These are phyloP conservation scores for Hypoxylon fragiforme DNA, from an alignment of 495 filamentous ascomycete species.

Conservation along the genomic window DNA sequence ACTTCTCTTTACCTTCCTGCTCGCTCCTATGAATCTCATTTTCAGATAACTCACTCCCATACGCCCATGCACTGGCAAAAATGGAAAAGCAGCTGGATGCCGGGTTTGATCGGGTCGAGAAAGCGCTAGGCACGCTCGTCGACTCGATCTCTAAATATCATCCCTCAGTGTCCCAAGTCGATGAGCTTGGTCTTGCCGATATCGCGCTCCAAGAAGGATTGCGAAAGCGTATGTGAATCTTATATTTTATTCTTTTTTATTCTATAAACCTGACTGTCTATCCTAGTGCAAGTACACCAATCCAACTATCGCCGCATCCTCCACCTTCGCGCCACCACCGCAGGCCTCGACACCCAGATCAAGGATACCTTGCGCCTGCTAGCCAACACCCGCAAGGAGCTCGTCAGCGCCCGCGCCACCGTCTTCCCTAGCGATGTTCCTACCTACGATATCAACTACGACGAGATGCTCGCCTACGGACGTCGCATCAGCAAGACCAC, in stretches of 20 bases:
- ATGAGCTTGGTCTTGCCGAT: slow-evolving; percentile 69
- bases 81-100: slow-evolving; percentile 64
- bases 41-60: too few relatives aligned
- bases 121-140: slow-evolving; percentile 65
- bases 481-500: slow-evolving; percentile 74
- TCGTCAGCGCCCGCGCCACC: slow-evolving; percentile 61
- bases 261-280: not conserved
- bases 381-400: slow-evolving; percentile 67
- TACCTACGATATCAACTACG: slow-evolving; percentile 57
- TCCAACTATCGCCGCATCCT: slow-evolving; percentile 65
- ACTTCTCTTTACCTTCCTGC: too few relatives aligned
- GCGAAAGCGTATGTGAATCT: slow-evolving; percentile 59
- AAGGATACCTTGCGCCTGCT: slow-evolving; percentile 61
- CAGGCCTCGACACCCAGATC: slow-evolving; percentile 62
- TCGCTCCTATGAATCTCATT: too few relatives aligned
- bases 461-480: slow-evolving; percentile 71
- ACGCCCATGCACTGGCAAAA: not conserved
- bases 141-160: slow-evolving; percentile 80
- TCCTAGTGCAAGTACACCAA: slow-evolving; percentile 68
- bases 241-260: slow-evolving; percentile 40
- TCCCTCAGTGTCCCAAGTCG: slow-evolving; percentile 64
- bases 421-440: slow-evolving; percentile 45
- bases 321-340: slow-evolving; percentile 61
- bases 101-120: slow-evolving; percentile 70
- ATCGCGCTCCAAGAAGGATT: slow-evolving; percentile 62